A percentile compares a stretch with the other conserved stretches of the same genome.
phyloP scores from a whole-genome alignment of 306 rosid genomes.

The Vigna nakashimae region DNA sequence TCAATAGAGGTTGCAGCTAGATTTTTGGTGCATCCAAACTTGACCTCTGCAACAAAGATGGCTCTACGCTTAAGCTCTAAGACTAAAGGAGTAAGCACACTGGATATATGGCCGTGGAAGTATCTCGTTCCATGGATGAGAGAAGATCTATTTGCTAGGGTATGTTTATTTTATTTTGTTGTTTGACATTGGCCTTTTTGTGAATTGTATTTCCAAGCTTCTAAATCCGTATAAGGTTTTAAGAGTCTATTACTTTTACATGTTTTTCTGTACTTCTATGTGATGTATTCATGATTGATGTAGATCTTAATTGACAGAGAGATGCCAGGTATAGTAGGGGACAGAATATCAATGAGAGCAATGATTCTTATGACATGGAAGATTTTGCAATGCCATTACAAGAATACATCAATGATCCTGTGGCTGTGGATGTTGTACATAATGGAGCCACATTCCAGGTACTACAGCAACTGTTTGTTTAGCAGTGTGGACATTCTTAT shows the following conservation, averaged over 20 bases:
- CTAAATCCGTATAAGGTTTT: slow-evolving; percentile 13
- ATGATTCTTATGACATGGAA: slow-evolving; percentile 72
- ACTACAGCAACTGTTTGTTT: slow-evolving; percentile 41
- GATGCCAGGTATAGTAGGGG: slow-evolving; percentile 59
- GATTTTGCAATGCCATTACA: slow-evolving; percentile 84
- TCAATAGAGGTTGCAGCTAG: slow-evolving; percentile 98
- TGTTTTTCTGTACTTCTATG: slow-evolving; percentile 40
- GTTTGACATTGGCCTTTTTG: not conserved
- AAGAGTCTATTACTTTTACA: slow-evolving; percentile 29
- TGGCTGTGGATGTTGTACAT: slow-evolving; percentile 79
- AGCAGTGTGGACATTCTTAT: slow-evolving; percentile 31
- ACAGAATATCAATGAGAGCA: slow-evolving; percentile 38
- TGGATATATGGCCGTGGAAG: slow-evolving; percentile 99
- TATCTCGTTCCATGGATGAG: slow-evolving; percentile 98
- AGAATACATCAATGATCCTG: slow-evolving; percentile 75
- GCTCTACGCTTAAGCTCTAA: slow-evolving; percentile 65
- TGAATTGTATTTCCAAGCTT: slow-evolving; percentile 19
- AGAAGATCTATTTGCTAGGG: slow-evolving; percentile 88
- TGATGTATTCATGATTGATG: slow-evolving; percentile 33
- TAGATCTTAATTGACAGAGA: slow-evolving; percentile 65
- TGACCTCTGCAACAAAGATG: slow-evolving; percentile 84
- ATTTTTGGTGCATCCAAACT: slow-evolving; percentile 95
- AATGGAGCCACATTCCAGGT: slow-evolving; percentile 99
- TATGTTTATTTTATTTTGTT: slow-evolving; percentile 42
- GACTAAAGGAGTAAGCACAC: slow-evolving; percentile 81